phyloP scores from a whole-genome alignment of 345 rosid species.

The Gossypioides kirkii region DNA sequence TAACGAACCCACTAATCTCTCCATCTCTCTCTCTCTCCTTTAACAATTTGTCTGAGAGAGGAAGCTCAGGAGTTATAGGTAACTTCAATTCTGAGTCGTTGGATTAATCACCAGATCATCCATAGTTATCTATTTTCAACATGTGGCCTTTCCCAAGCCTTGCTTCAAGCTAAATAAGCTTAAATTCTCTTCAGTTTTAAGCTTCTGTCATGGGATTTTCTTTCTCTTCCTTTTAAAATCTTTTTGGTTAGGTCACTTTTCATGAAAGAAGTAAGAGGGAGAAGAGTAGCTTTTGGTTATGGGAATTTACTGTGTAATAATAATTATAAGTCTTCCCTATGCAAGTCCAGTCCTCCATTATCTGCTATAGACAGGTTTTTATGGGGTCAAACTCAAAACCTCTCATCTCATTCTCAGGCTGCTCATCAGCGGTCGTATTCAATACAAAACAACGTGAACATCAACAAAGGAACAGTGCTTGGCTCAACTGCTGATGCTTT shows the following conservation, averaged over 20 bases:
- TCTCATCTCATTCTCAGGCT: slow-evolving; percentile 13
- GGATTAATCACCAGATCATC: slow-evolving; percentile 30
- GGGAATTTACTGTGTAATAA: slow-evolving; percentile 21
- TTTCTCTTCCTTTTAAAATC: slow-evolving; percentile 20
- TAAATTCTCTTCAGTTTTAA: slow-evolving; percentile 11
- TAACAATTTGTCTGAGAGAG: slow-evolving; percentile 28
- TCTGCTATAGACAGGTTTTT: slow-evolving; percentile 79
- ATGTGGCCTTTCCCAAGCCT: slow-evolving; percentile 34
- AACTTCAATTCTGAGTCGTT: slow-evolving; percentile 30
- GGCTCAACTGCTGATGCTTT: slow-evolving; percentile 15
- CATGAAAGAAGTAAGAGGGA: slow-evolving; percentile 35
- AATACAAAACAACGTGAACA: slow-evolving; percentile 15
- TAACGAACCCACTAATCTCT: slow-evolving; percentile 46
- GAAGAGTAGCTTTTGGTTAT: slow-evolving; percentile 5
- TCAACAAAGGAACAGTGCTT: slow-evolving; percentile 15
- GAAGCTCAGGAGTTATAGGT: slow-evolving; percentile 56
- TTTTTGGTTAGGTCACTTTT: slow-evolving; percentile 4
- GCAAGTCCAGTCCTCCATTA: slow-evolving; percentile 50
- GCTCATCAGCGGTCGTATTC: slow-evolving; percentile 19
- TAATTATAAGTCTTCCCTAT: slow-evolving; percentile 4
- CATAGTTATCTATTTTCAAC: slow-evolving; percentile 23
- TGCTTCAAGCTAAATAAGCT: slow-evolving; percentile 18
- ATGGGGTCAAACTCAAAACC: slow-evolving; percentile 38
- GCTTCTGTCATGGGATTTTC: slow-evolving; percentile 24
- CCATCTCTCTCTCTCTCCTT: slow-evolving; percentile 19